phyloP scores from a whole-genome alignment of 139 green algal genomes.

The Volvox africanus region DNA sequence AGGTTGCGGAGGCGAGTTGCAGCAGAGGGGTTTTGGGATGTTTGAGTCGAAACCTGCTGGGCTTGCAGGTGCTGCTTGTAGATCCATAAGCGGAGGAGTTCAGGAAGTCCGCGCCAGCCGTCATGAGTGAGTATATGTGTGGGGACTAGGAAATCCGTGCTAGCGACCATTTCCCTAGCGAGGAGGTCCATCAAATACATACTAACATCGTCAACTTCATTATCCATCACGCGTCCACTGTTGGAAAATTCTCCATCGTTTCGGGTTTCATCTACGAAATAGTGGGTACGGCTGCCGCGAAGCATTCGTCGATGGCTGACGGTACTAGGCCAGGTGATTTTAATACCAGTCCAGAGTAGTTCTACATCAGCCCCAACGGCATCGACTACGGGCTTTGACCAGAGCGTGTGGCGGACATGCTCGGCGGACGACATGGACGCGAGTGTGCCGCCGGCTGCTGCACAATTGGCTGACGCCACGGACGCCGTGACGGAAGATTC shows the following conservation, averaged over 20 bases:
- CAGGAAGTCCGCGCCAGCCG: not conserved
- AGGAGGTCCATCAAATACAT: not conserved
- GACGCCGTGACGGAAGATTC: not conserved
- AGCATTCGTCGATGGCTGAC: conserved; percentile 15
- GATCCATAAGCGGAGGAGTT: not conserved
- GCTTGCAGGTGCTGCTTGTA: not conserved
- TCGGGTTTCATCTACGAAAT: not conserved
- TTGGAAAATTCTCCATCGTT: too few species aligned
- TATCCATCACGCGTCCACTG: not conserved
- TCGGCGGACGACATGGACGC: not conserved
- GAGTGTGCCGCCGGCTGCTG: not conserved
- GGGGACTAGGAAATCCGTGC: not conserved
- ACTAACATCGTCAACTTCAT: not conserved
- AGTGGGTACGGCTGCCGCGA: not conserved
- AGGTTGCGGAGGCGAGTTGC: not conserved
- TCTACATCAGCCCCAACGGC: not conserved
- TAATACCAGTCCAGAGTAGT: conserved; percentile 34
- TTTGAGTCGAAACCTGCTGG: not conserved
- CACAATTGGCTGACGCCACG: not conserved
- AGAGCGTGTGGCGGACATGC: not conserved
- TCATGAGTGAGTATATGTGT: not conserved
- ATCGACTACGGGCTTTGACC: not conserved
- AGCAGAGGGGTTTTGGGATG: too few species aligned
- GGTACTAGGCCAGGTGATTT: conserved; percentile 14
- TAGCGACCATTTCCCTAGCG: not conserved